phyloP scores from a whole-genome alignment of 1,139 yeast species.

The Maudiozyma humilis region DNA sequence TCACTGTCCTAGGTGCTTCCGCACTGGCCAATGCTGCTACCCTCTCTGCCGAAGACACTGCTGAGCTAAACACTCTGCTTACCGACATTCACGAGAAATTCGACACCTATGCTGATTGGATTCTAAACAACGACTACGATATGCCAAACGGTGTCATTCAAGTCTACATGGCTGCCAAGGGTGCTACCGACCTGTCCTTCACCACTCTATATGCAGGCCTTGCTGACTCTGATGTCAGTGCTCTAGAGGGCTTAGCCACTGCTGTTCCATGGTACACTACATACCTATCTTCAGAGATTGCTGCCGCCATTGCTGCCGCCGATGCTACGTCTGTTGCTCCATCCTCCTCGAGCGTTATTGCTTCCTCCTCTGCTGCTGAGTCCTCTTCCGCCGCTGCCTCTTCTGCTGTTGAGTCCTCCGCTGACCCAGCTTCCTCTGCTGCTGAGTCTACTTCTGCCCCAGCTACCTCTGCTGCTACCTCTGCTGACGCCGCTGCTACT shows the following conservation, averaged over 20 bases:
- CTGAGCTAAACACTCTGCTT: conserved; percentile 5
- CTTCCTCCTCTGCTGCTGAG: not conserved
- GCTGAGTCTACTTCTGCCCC: not conserved
- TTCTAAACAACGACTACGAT: not conserved
- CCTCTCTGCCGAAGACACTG: conserved; percentile 2
- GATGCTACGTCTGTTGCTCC: conserved; percentile 1
- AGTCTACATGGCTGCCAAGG: conserved; percentile 3
- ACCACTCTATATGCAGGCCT: conserved; percentile 6
- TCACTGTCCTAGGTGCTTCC: conserved; percentile 1
- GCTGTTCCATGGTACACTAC: conserved; percentile 10
- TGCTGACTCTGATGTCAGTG: not conserved
- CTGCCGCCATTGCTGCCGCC: conserved; percentile 1
- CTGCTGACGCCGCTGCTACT: not conserved
- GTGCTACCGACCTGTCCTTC: conserved; percentile 6
- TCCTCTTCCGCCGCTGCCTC: not conserved
- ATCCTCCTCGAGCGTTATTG: not conserved
- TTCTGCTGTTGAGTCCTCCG: not conserved
- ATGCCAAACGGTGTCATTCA: conserved; percentile 5
- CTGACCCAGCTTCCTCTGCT: not conserved
- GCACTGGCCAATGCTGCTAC: conserved; percentile 2
- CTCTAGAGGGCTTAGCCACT: conserved; percentile 4
- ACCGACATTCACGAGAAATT: conserved; percentile 3
- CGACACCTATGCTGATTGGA: conserved; percentile 4
- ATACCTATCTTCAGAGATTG: conserved; percentile 8
- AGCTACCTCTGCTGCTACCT: not conserved